These are phyloP conservation scores for Lagenaria siceraria DNA, from an alignment of 306 rosid genomes.

Conservation along the genomic window DNA sequence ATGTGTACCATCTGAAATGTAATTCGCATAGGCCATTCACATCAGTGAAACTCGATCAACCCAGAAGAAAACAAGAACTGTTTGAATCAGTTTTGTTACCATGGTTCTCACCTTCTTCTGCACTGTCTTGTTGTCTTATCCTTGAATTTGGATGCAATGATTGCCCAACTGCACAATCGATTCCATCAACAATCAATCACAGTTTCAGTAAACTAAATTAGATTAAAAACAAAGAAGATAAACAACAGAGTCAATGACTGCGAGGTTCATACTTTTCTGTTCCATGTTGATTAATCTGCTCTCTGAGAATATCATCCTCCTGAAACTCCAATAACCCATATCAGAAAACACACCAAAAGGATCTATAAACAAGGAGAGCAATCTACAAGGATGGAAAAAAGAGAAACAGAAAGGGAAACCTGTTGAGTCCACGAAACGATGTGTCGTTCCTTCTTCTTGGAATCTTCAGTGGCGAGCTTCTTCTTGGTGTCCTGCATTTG, in stretches of 20 bases:
- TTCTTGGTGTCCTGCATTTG: slow-evolving; percentile 53
- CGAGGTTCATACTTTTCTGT: slow-evolving; percentile 63
- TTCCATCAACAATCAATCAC: slow-evolving; percentile 3
- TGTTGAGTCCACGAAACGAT: slow-evolving; percentile 94
- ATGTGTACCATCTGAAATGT: slow-evolving; percentile 83
- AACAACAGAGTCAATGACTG: slow-evolving; percentile 2
- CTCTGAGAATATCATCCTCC: slow-evolving; percentile 94
- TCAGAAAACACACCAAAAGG: slow-evolving; percentile 13
- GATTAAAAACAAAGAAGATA: background rate
- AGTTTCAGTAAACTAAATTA: background rate
- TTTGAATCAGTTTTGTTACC: slow-evolving; percentile 9
- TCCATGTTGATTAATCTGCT: slow-evolving; percentile 73
- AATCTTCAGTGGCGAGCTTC: slow-evolving; percentile 46
- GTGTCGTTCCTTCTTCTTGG: slow-evolving; percentile 99
- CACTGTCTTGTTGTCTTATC: slow-evolving; percentile 99
- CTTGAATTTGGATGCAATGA: slow-evolving; percentile 91
- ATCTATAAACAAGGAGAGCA: background rate
- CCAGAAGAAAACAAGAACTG: slow-evolving; percentile 1
- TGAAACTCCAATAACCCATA: slow-evolving; percentile 37
- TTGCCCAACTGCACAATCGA: slow-evolving; percentile 60
- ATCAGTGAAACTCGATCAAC: slow-evolving; percentile 11
- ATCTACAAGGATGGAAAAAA: background rate
- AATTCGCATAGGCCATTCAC: slow-evolving; percentile 18
- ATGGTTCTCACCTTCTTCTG: slow-evolving; percentile 69
- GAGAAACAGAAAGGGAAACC: slow-evolving; percentile 24